phyloP scores from a whole-genome alignment of 2,329 filamentous ascomycete genomes.

The Trichoderma pleuroti region DNA sequence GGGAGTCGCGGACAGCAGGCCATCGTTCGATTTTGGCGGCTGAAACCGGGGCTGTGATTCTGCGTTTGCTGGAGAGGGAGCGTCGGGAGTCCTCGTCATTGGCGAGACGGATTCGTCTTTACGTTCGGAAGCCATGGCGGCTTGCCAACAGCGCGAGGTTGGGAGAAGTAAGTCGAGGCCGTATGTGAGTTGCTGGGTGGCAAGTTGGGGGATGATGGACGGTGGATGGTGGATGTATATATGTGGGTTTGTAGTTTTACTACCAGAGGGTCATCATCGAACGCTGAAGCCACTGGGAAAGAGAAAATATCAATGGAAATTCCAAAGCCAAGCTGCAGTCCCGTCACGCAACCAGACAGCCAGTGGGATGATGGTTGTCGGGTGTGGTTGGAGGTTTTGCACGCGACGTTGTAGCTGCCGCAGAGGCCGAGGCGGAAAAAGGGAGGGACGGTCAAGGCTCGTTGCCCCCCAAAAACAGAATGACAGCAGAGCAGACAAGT shows the following conservation, averaged over 20 bases:
- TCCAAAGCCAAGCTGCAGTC: background rate
- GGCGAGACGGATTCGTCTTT: conserved; percentile 24
- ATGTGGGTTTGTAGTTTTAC: background rate
- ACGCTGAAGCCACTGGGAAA: background rate
- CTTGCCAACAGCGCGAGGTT: background rate
- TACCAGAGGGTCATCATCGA: background rate
- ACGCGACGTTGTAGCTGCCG: conserved; percentile 3
- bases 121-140: conserved; percentile 16
- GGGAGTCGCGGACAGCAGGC: conserved; percentile 13
- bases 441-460: conserved; percentile 7
- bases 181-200: background rate
- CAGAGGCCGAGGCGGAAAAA: conserved; percentile 9
- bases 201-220: background rate
- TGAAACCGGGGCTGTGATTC: conserved; percentile 14
- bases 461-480: background rate
- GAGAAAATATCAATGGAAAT: background rate
- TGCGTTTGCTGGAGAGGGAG: conserved; percentile 16
- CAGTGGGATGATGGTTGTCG: background rate
- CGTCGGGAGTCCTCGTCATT: conserved; percentile 19
- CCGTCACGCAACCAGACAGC: background rate
- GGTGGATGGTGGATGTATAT: background rate
- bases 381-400: background rate
- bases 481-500: background rate
- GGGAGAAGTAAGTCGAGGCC: background rate
- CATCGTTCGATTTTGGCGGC: conserved; percentile 16